These are phyloP conservation scores for Phalaenopsis hybrid DNA, from an alignment of 116 monocot genomes.

Conservation along the genomic window DNA sequence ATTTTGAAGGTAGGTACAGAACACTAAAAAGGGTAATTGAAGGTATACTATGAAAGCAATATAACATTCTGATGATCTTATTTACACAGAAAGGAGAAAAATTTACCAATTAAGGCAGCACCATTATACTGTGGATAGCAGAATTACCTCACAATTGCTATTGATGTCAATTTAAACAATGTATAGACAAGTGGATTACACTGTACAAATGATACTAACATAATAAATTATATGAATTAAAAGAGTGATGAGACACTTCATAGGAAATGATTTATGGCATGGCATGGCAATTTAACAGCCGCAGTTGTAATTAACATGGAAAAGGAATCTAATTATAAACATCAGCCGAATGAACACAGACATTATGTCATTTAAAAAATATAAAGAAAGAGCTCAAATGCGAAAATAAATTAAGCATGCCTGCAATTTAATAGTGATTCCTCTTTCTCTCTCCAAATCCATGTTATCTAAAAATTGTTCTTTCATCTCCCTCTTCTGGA, in stretches of 20 bases:
- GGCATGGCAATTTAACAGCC: background rate
- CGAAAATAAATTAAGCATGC: conserved; percentile 22
- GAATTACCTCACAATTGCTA: background rate
- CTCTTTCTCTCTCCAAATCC: conserved; percentile 97
- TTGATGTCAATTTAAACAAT: background rate
- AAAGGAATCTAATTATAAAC: background rate
- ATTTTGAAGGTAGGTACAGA: no score
- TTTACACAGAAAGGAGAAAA: background rate
- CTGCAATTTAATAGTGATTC: conserved; percentile 98
- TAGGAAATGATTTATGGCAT: conserved; percentile 3
- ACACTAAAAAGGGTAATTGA: no score
- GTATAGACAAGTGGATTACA: background rate
- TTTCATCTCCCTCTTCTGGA: conserved; percentile 95
- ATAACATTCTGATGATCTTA: background rate
- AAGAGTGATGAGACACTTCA: background rate
- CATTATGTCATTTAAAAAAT: background rate
- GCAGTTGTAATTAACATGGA: background rate
- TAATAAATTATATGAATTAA: background rate
- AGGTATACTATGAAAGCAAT: background rate
- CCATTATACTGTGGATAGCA: no score
- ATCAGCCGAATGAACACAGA: background rate
- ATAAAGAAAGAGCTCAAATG: background rate
- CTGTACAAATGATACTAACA: background rate
- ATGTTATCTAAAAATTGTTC: conserved; percentile 97
- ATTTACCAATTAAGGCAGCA: no score